These are phyloP conservation scores for Termitomyces sp. DNA, from an alignment of 768 basidiomycete genomes.

Conservation along the genomic window DNA sequence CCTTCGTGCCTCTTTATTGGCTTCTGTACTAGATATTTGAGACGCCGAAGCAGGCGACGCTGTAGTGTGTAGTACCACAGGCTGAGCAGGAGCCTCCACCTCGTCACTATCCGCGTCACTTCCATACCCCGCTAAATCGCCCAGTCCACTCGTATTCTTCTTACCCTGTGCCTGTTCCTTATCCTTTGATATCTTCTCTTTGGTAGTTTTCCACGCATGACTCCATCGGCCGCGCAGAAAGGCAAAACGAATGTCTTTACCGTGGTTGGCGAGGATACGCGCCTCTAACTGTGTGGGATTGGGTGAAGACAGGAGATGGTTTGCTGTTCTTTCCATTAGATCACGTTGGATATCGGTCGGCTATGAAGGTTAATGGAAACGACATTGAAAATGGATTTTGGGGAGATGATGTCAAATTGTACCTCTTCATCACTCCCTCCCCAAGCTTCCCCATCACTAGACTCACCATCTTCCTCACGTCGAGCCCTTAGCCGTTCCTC, in stretches of 20 bases:
- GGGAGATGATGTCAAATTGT: neutral
- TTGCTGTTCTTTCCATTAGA: slow-evolving; percentile 72
- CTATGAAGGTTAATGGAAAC: slow-evolving; percentile 23
- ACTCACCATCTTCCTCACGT: slow-evolving; percentile 32
- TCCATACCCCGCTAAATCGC: slow-evolving; percentile 53
- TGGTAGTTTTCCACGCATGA: slow-evolving; percentile 52
- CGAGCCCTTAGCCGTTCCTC: slow-evolving; percentile 65
- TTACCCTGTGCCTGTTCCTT: slow-evolving; percentile 20
- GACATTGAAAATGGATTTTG: neutral
- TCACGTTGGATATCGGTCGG: slow-evolving; percentile 53
- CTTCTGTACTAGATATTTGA: slow-evolving; percentile 12
- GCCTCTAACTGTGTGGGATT: slow-evolving; percentile 82
- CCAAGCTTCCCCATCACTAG: slow-evolving; percentile 39
- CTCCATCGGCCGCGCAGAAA: slow-evolving; percentile 79
- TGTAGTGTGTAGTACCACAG: neutral
- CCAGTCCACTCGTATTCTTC: slow-evolving; percentile 26
- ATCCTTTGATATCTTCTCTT: slow-evolving; percentile 32
- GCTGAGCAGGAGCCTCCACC: slow-evolving; percentile 6
- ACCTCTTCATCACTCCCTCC: slow-evolving; percentile 72
- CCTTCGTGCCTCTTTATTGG: slow-evolving; percentile 41
- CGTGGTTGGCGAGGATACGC: slow-evolving; percentile 84
- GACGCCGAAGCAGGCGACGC: neutral
- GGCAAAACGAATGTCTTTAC: slow-evolving; percentile 69
- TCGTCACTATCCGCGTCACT: slow-evolving; percentile 37
- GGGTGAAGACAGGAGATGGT: slow-evolving; percentile 60